These are phyloP conservation scores for Kodamaea nitidulidarum DNA, from an alignment of 805 yeast species.

Conservation along the genomic window DNA sequence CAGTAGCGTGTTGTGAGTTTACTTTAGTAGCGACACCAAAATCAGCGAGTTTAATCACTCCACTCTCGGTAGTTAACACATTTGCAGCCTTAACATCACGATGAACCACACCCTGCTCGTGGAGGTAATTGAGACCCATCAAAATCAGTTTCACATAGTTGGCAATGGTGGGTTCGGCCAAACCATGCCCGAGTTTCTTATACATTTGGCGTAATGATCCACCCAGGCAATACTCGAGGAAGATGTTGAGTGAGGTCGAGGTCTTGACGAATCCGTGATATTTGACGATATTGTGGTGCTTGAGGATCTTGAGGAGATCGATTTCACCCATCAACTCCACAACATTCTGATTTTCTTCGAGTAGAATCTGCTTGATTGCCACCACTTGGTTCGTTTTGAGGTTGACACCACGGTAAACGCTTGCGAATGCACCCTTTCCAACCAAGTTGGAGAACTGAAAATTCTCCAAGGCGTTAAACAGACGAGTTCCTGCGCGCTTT, in stretches of 20 bases:
- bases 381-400: conserved; percentile 60
- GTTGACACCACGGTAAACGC: conserved; percentile 74
- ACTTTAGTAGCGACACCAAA: conserved; percentile 88
- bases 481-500: conserved; percentile 36
- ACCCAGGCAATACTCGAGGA: conserved; percentile 58
- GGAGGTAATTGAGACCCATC: conserved; percentile 59
- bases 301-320: conserved; percentile 57
- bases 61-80: conserved; percentile 60
- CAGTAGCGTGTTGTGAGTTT: conserved; percentile 35
- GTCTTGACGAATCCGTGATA: conserved; percentile 65
- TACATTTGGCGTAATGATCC: conserved; percentile 61
- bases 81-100: conserved; percentile 95
- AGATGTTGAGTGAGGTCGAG: conserved; percentile 48
- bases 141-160: conserved; percentile 52
- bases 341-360: conserved; percentile 46
- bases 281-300: conserved; percentile 64
- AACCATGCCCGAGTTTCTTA: conserved; percentile 43
- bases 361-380: conserved; percentile 75
- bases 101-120: conserved; percentile 71
- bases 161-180: conserved; percentile 52
- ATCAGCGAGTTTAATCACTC: conserved; percentile 83
- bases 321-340: conserved; percentile 60
- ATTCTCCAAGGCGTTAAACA: conserved; percentile 42
- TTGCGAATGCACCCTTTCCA: conserved; percentile 91
- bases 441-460: conserved; percentile 57